Evolutionary conservation across 1,139 yeast genomes (phyloP).

Genomic region (Kodamaea ohmeri): DNA sequence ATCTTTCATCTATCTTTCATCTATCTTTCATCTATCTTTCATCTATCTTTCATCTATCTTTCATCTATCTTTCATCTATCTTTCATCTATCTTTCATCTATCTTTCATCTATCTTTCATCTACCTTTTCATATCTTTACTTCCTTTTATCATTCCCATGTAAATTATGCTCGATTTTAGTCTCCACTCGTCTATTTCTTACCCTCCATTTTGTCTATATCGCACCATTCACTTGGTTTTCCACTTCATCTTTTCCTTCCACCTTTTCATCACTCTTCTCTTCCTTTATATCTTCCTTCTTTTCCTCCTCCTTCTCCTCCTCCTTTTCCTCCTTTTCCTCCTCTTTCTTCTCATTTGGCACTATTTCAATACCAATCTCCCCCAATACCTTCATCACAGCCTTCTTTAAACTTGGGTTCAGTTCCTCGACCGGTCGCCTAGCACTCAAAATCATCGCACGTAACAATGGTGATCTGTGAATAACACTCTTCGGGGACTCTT

Average conservation of each 20-base stretch:
- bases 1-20: too few species aligned
- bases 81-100: not conserved
- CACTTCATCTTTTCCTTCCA: not conserved
- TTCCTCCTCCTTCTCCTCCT: constrained; percentile 1
- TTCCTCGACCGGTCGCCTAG: constrained; percentile 21
- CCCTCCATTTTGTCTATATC: not conserved
- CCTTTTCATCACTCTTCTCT: constrained; percentile 5
- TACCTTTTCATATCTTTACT: too few species aligned
- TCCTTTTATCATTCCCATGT: too few species aligned
- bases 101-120: not conserved
- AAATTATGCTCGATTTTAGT: not conserved
- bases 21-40: too few species aligned
- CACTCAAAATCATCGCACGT: constrained; percentile 31
- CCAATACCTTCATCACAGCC: constrained; percentile 24
- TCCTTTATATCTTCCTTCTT: constrained; percentile 5
- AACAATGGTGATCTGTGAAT: constrained; percentile 32
- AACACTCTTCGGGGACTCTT: constrained; percentile 29
- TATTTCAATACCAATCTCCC: constrained; percentile 20
- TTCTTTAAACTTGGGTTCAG: constrained; percentile 18
- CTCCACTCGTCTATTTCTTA: not conserved
- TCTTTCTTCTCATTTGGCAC: constrained; percentile 13
- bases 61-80: too few species aligned
- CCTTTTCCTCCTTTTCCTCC: constrained; percentile 8
- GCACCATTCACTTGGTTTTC: not conserved
- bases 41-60: too few species aligned